A percentile compares a stretch with the other conserved stretches of the same genome.
Evolutionary conservation across 768 basidiomycete genomes (phyloP).

Genomic region (Mycena chlorophos): DNA sequence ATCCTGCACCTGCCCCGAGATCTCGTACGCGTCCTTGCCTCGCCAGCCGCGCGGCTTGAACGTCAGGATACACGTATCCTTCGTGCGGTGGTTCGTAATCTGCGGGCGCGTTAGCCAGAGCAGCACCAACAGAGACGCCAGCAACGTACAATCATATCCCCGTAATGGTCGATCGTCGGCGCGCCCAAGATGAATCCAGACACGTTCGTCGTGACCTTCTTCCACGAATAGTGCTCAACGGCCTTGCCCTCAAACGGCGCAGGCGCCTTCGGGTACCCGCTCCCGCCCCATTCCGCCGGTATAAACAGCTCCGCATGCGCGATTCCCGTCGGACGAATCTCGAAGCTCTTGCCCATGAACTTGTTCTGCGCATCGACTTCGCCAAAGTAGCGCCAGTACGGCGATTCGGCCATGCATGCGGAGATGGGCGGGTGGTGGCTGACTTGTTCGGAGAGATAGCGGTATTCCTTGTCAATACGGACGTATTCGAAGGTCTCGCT

Average conservation of each 20-base stretch:
- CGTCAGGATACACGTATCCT: constrained; percentile 82
- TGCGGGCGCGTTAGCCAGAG: constrained; percentile 27
- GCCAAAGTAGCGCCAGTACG: constrained; percentile 87
- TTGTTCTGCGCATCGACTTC: constrained; percentile 97
- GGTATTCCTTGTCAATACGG: constrained; percentile 80
- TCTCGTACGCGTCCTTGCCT: constrained; percentile 88
- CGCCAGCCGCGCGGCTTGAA: constrained; percentile 98
- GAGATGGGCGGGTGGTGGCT: constrained; percentile 97
- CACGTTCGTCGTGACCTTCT: constrained; percentile 88
- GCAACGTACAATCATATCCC: constrained; percentile 83
- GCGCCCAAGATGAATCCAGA: constrained; percentile 92
- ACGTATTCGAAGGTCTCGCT: constrained; percentile 96
- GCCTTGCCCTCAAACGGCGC: constrained; percentile 52
- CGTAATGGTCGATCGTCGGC: constrained; percentile 89
- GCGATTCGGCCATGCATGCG: constrained; percentile 92
- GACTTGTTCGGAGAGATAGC: constrained; percentile 95
- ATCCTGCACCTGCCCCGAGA: constrained; percentile 81
- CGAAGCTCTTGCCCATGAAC: constrained; percentile 95
- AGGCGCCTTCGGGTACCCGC: constrained; percentile 60
- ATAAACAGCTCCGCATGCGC: constrained; percentile 85
- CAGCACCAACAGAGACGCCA: constrained; percentile 1
- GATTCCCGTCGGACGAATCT: constrained; percentile 93
- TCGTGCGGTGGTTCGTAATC: constrained; percentile 89
- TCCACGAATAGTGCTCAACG: constrained; percentile 92
- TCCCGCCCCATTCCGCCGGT: constrained; percentile 64